Evolutionary conservation across 352 stramenopile species (phyloP), one percentile per base, ranked within the genome.

Genomic region (Pythium plurisporium): DNA sequence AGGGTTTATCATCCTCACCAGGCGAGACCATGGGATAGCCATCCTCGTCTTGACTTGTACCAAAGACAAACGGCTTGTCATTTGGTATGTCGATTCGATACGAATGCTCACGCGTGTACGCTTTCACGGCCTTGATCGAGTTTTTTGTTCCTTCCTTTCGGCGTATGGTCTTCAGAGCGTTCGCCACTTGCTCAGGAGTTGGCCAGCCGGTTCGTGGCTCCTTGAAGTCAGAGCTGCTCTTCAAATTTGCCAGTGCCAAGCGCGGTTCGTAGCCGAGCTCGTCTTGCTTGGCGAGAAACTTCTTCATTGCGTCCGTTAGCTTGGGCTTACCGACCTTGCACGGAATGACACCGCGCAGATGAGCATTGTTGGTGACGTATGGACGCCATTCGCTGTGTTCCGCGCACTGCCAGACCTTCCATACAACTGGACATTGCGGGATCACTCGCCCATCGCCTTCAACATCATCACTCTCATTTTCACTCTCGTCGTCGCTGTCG

Each of bases 121-220:
- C 23, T 25, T 10, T 22, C 22, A 55, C 26, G 3, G 48, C 33
- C 34, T 45, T 46, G 33, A 46, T 46, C 5, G 48, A 55, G n/a
- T 55, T 46, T 36, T 55, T 55, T 5, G 31, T 36, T 1, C 47
- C 47, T 26, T 55, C 31, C 2, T 23, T 46, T 6, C 48, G 34
- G 11, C 33, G 48, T 5, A 55, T 26, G 4, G 34, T 55, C 34
- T 55, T 55, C 0, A 54, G 22, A 5, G 46, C 46, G 31, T 54
- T 54, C 10, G 20, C 22, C 11, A 54, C 6, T 27, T 55, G 48
- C 15, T 34, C 17, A 12, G 48, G 5, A 8, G 48, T 46, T 3
- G 48, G 48, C 34, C 48, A 55, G 1, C 22, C 48, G 5, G 22
- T 11, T 10, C 1, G 0, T 0, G 48, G 33, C 17, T 29, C 30